Conservation (phyloP, 1,284 basidiomycete species). For the Melampsora occidentalis region DNA sequence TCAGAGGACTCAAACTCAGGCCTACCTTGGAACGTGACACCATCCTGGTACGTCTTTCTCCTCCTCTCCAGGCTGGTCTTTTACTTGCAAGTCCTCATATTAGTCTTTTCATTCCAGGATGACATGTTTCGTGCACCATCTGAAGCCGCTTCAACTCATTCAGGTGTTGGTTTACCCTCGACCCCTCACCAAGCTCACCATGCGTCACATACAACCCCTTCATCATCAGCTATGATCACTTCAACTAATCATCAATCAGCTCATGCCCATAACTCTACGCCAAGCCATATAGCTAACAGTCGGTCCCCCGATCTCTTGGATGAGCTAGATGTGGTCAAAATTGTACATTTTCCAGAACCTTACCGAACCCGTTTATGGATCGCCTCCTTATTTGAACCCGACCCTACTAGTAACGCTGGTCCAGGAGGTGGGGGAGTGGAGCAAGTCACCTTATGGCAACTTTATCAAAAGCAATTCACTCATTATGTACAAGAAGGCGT, state of each 20-base stretch:
- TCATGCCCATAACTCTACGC: slow-evolving; percentile 26
- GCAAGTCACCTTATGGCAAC: slow-evolving; percentile 43
- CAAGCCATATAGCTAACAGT: not conserved
- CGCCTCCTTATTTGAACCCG: slow-evolving; percentile 43
- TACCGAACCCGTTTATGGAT: slow-evolving; percentile 45
- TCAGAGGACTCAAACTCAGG: slow-evolving; percentile 41
- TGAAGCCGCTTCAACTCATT: slow-evolving; percentile 11
- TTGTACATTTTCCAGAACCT: slow-evolving; percentile 43
- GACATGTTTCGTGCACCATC: slow-evolving; percentile 42
- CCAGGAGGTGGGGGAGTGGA: slow-evolving; percentile 43
- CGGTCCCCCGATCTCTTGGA: slow-evolving; percentile 31
- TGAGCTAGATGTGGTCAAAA: slow-evolving; percentile 39
- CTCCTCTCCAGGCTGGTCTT: not conserved
- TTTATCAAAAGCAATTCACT: slow-evolving; percentile 43
- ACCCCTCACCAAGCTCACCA: slow-evolving; percentile 32
- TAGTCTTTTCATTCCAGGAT: slow-evolving; percentile 21
- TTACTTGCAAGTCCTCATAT: not conserved
- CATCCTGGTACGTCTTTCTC: slow-evolving; percentile 15
- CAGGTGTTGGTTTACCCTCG: slow-evolving; percentile 17
- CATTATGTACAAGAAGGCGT: slow-evolving; percentile 31
- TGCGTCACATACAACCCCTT: slow-evolving; percentile 19
- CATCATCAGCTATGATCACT: slow-evolving; percentile 20
- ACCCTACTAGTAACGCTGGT: slow-evolving; percentile 38
- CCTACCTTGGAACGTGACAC: slow-evolving; percentile 34
- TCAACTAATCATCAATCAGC: slow-evolving; percentile 5